These are phyloP conservation scores for Termitomyces sp. DNA, from an alignment of 768 basidiomycete species.

Conservation along the genomic window DNA sequence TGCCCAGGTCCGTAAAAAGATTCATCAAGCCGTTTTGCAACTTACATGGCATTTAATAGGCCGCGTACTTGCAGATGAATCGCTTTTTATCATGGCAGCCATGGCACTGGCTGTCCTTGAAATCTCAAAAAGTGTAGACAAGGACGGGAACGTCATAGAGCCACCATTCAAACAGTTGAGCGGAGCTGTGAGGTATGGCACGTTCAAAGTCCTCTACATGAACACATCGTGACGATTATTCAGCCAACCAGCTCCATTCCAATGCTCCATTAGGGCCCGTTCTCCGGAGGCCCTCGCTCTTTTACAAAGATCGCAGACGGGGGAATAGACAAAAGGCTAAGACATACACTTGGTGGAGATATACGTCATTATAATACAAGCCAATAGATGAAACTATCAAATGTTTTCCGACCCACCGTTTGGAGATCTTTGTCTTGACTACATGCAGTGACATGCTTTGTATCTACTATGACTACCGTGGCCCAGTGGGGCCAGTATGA, in stretches of 20 bases:
- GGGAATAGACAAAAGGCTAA: neutral
- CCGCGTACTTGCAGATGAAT: constrained; percentile 2
- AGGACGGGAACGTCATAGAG: neutral
- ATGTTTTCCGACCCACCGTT: too few species aligned
- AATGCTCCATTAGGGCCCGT: constrained; percentile 1
- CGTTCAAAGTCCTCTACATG: neutral
- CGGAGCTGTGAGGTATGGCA: constrained; percentile 2
- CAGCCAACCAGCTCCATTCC: constrained; percentile 8
- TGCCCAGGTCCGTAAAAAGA: neutral
- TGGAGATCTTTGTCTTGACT: too few species aligned
- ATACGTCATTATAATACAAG: too few species aligned
- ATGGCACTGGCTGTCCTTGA: constrained; percentile 3
- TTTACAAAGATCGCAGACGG: neutral
- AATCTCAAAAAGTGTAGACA: neutral
- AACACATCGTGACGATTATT: neutral
- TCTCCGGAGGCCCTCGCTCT: neutral
- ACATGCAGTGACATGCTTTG: too few species aligned
- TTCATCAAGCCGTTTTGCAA: neutral
- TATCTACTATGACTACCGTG: too few species aligned
- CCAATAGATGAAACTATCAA: too few species aligned
- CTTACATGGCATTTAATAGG: neutral
- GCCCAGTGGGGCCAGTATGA: too few species aligned
- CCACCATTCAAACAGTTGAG: neutral
- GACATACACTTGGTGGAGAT: too few species aligned
- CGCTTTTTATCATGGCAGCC: constrained; percentile 4